Percentiles rank a stretch among this genome's conserved stretches.
These are phyloP conservation scores for Lanzia echinophila DNA, from an alignment of 2,329 filamentous ascomycete genomes.

Conservation along the genomic window DNA sequence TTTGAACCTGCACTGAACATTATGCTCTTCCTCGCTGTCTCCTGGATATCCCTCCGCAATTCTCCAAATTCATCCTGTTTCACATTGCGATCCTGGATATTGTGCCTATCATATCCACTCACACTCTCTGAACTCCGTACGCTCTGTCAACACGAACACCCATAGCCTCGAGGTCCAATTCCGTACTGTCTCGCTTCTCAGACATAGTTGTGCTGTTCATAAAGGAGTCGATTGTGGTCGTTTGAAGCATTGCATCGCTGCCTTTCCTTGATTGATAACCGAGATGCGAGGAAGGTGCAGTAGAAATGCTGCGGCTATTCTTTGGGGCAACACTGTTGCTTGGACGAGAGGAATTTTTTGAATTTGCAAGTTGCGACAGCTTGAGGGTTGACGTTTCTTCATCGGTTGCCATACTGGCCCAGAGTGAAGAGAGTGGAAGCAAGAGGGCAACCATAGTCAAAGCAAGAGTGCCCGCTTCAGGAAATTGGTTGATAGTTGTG, in stretches of 20 bases:
- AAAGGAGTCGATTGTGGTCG: constrained; percentile 13
- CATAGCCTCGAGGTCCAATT: constrained; percentile 24
- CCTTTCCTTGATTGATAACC: constrained; percentile 13
- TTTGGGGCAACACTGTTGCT: constrained; percentile 7
- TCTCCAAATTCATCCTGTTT: background rate
- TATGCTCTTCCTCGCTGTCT: background rate
- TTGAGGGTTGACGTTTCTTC: constrained; percentile 17
- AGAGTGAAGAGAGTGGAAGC: constrained; percentile 60
- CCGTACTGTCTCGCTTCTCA: constrained; percentile 23
- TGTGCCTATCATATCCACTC: background rate
- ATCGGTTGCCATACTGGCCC: constrained; percentile 41
- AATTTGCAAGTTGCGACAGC: constrained; percentile 10
- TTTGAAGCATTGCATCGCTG: constrained; percentile 9
- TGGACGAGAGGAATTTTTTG: background rate
- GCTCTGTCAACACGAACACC: constrained; percentile 23
- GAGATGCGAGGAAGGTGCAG: constrained; percentile 1
- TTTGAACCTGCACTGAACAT: background rate
- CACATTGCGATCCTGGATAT: background rate
- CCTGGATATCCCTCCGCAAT: background rate
- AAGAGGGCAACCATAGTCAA: constrained; percentile 54
- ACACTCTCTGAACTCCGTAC: constrained; percentile 18
- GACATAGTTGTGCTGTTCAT: background rate
- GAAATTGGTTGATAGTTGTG: constrained; percentile 34
- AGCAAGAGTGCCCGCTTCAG: constrained; percentile 48
- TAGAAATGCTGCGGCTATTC: constrained; percentile 11